A percentile compares a stretch with the other conserved stretches of the same genome.
These are phyloP conservation scores for Apophysomyces sp. DNA, from an alignment of 371 early-diverging fungal species.

Conservation along the genomic window DNA sequence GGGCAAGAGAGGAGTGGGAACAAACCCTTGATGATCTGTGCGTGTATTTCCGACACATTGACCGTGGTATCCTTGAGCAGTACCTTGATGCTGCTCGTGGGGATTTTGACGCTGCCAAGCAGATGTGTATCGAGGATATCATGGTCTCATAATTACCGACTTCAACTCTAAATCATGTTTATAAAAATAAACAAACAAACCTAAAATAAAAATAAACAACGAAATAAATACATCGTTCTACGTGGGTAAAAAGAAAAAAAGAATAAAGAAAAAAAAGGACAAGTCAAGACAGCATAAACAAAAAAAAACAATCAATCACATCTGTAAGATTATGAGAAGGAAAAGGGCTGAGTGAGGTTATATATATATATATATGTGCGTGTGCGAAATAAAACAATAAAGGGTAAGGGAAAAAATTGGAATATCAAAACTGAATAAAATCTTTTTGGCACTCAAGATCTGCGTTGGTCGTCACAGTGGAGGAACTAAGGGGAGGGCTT, in stretches of 20 bases:
- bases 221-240: background rate
- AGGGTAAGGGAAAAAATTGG: background rate
- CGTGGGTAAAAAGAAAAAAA: background rate
- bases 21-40: background rate
- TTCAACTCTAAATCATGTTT: background rate
- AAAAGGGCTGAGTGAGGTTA: background rate
- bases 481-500: background rate
- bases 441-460: background rate
- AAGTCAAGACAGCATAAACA: background rate
- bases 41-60: conserved; percentile 14
- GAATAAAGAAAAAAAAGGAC: background rate
- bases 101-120: conserved; percentile 9
- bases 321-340: background rate
- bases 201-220: background rate
- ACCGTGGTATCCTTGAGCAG: conserved; percentile 6
- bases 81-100: conserved; percentile 6
- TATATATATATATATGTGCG: background rate
- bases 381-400: background rate
- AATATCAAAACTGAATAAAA: background rate
- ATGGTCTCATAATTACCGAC: background rate
- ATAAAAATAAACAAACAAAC: background rate
- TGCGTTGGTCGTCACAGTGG: background rate
- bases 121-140: conserved; percentile 6
- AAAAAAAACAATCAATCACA: background rate
- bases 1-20: background rate